Evolutionary conservation across 495 filamentous ascomycete genomes (phyloP), one percentile per base, ranked within the genome.

Genomic region (Aspergillus heteromorphus): DNA sequence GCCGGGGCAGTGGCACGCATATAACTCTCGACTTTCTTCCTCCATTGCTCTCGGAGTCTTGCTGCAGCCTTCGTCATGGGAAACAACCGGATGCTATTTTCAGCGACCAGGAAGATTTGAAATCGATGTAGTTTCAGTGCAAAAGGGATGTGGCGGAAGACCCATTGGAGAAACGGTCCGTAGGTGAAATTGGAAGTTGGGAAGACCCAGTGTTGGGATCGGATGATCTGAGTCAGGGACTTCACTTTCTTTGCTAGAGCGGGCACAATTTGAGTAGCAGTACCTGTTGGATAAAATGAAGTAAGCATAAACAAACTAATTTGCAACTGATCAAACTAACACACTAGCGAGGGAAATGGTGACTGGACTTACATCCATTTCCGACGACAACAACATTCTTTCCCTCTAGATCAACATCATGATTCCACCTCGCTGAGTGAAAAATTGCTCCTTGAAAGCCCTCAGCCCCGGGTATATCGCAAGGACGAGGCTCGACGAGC

Each of bases 301-400:
- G n/a, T n/a, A n/a, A n/a, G n/a, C n/a, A n/a, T n/a, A n/a, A n/a
- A n/a, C n/a, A n/a, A n/a, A n/a, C n/a, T n/a, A n/a, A n/a, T n/a
- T n/a, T n/a, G n/a, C n/a, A n/a, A n/a, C n/a, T n/a, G n/a, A n/a
- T n/a, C n/a, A n/a, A n/a, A n/a, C n/a, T n/a, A n/a, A n/a, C n/a
- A n/a, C n/a, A n/a, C n/a, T n/a, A n/a, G n/a, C n/a, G n/a, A n/a
- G 6, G 30, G 17, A 14, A 18, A 6, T 34, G 11, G 8, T 40
- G 31, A 13, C 18, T 17, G 11, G 19, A 48, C 64, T 36, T 43
- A 71, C 64, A 73, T 53, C 63, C 72, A 55, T 70, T 77, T 14
- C 83, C 83, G 47, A 87, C 77, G 34, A 85, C 70, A 17, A 77
- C 77, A 7, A 84, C 78, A 10, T 76, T 75, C 60, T 86, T 86